Evolutionary conservation across 2,329 filamentous ascomycete species (phyloP), one percentile per base, ranked within the genome.

Genomic region (Amphichorda felina): DNA sequence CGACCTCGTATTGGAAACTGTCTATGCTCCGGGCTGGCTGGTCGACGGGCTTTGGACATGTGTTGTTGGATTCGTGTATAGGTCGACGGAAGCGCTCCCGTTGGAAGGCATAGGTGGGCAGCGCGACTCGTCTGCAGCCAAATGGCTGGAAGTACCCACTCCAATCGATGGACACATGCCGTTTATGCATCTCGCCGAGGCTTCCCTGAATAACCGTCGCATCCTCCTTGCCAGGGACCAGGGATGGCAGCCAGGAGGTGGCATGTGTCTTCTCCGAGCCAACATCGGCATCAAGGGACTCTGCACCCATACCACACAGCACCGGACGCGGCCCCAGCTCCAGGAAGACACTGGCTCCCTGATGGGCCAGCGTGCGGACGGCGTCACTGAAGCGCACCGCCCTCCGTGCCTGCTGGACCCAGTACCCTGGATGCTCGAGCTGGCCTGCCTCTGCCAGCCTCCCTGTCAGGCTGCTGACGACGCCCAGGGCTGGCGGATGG

Each of bases 381-480:
- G 42, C 46, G 21, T 57, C 54, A 36, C 35, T 42, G 54, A 84
- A 82, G 50, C 81, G 66, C 39, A 84, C 79, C 1, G 77, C 59
- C 46, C 81, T 68, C 3, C 79, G 68, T 13, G 70, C 70, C 38
- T 76, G 71, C 30, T 68, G 65, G 18, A 65, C 58, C 25, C 83
- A 62, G 50, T 84, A 84, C 2, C 63, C 60, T 1, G 71, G 63
- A 39, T 67, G 62, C 43, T 81, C 60, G 1, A 50, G 42, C 40
- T 53, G 59, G 27, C 69, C 65, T 3, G 40, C 11, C 30, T 64
- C 61, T 19, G 75, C 64, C 35, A 74, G 59, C 19, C 65, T 60
- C 13, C 67, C 69, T 7, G 68, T 64, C 4, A 80, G 26, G 72
- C 82, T 75, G 29, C 81, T 87, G 37, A 87, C 68, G 30, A 87